Base-by-base conservation (phyloP, 148 eudicot species). In the Cornus florida region DNA sequence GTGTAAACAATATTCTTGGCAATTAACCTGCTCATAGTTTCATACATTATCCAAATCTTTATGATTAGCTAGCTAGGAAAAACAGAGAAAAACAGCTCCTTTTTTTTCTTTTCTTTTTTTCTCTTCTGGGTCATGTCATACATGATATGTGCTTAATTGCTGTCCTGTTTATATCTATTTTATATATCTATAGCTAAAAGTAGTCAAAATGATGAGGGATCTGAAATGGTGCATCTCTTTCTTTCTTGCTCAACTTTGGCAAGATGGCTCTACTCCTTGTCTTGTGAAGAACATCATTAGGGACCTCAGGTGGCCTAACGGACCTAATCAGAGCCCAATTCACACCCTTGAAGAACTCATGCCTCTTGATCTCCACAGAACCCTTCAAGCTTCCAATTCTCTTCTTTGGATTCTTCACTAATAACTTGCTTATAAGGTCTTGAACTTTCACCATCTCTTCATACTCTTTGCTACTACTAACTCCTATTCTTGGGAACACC, bases 251-350 rank as follows among this genome's bases (percentile, higher is more conserved):
- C 64, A 91, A 50, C 82, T 88, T 93, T 17, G 92, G 93, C 78
- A 86, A 65, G 14, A 76, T 83, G 7, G 67, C 66, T 31, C 77
- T 79, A 31, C 66, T 81, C 82, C 75, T 92, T n/a, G 81, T 77
- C 86, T 85, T 88, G 3, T 84, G 79, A 7, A 80, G 24, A 66
- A 89, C 86, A 59, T 90, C 87, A 65, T 72, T 85, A 50, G 95
- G 97, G n/a, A 93, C 95, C 82, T 88, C 89, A 6, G 97, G 97
- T 6, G 97, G 97, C 81, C 81, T 81, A 70, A 91, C 95, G 6
- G 97, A 87, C 86, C 97, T 88, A 66, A 93, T 93, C 73, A 93
- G 81, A 50, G 97, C 97, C 97, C 97, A 93, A 83, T 93, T 93
- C 79, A 93, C 93, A 65, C 97, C 97, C 75, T 86, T 91, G 70